phyloP scores from a whole-genome alignment of 352 stramenopile species.

The Phytophthora ohioensis region DNA sequence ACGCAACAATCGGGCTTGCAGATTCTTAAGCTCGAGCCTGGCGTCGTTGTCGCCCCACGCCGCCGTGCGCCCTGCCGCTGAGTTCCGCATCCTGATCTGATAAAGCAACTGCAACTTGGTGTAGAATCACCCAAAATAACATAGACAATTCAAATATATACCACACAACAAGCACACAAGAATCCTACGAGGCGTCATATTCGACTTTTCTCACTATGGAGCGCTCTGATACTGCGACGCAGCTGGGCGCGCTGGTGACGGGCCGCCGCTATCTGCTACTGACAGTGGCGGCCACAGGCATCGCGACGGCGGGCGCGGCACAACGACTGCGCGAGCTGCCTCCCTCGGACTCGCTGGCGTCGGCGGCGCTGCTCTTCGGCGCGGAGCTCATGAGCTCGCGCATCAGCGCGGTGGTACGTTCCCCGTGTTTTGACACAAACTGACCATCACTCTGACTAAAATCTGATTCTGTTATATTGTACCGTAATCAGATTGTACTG shows the following conservation, averaged over 20 bases:
- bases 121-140: too few relatives aligned
- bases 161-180: slow-evolving; percentile 10
- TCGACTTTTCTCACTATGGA: slow-evolving; percentile 18
- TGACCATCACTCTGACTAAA: slow-evolving; percentile 30
- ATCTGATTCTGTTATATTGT: slow-evolving; percentile 9
- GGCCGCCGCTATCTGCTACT: slow-evolving; percentile 72
- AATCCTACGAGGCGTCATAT: slow-evolving; percentile 3
- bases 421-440: slow-evolving; percentile 12
- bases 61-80: slow-evolving; percentile 9
- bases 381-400: slow-evolving; percentile 63
- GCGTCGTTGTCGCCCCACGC: slow-evolving; percentile 35
- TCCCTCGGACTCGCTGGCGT: slow-evolving; percentile 18
- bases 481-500: slow-evolving; percentile 60
- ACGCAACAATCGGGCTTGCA: neutral
- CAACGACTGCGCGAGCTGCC: slow-evolving; percentile 45
- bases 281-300: slow-evolving; percentile 61
- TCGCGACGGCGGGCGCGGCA: slow-evolving; percentile 56
- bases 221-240: slow-evolving; percentile 13
- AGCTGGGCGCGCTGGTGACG: slow-evolving; percentile 55
- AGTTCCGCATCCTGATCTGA: slow-evolving; percentile 5
- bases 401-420: slow-evolving; percentile 61
- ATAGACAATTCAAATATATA: neutral
- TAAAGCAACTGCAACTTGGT: neutral
- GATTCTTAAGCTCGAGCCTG: slow-evolving; percentile 22
- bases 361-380: slow-evolving; percentile 34